phyloP scores from a whole-genome alignment of 768 basidiomycete genomes.

The Fistulinella prunicolor region DNA sequence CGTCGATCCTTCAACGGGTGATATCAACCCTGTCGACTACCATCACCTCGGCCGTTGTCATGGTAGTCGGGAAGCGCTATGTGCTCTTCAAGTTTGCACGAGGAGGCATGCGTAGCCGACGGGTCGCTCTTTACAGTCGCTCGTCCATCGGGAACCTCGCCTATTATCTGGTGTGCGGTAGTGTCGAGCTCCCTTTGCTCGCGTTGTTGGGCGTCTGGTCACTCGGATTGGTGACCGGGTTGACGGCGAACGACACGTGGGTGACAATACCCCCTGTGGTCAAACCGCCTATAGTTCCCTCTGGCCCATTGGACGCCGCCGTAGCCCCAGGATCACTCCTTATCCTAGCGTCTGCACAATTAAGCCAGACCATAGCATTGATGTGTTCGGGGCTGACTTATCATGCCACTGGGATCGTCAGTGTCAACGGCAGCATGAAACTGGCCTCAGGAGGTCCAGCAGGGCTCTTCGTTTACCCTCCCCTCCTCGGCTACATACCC shows the following conservation, averaged over 20 bases:
- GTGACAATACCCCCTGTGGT: neutral
- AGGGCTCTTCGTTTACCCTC: neutral
- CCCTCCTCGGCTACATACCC: neutral
- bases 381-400: neutral
- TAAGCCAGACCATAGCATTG: neutral
- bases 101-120: neutral
- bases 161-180: no score
- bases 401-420: neutral
- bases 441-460: no score
- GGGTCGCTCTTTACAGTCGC: slow-evolving; percentile 5
- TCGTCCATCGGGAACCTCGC: neutral
- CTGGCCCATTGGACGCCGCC: neutral
- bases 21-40: neutral
- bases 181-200: slow-evolving; percentile 2
- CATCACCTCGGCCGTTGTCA: no score
- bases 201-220: slow-evolving; percentile 1
- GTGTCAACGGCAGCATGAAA: neutral
- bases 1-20: neutral
- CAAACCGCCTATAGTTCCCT: neutral
- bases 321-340: neutral
- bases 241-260: slow-evolving; percentile 1
- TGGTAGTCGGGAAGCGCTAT: slow-evolving; percentile 3
- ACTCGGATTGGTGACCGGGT: neutral
- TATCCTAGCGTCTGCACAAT: neutral
- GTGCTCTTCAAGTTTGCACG: neutral